Percentiles rank a stretch among this genome's conserved stretches.
Evolutionary conservation across 2,329 filamentous ascomycete species (phyloP).

Genomic region (Calonectria pteridis): DNA sequence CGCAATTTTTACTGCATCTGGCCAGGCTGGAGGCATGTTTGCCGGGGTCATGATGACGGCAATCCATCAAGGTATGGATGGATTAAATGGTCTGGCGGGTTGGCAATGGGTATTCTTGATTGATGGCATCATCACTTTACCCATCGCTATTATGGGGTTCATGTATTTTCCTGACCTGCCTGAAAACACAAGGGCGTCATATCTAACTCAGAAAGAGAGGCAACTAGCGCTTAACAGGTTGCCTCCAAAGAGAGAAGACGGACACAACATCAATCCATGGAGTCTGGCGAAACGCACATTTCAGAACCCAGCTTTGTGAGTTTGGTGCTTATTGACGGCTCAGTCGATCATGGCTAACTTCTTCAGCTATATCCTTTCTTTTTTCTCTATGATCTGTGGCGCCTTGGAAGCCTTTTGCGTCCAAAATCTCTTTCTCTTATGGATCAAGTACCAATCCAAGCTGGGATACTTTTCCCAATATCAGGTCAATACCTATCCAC

Average conservation of each 20-base stretch:
- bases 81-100: conserved; percentile 52
- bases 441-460: conserved; percentile 38
- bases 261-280: conserved; percentile 48
- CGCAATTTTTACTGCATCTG: conserved; percentile 69
- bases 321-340: neutral
- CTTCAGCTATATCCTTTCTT: conserved; percentile 52
- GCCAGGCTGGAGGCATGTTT: conserved; percentile 69
- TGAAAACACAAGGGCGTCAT: conserved; percentile 50
- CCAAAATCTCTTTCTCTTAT: conserved; percentile 43
- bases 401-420: conserved; percentile 37
- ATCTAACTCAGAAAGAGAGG: conserved; percentile 49
- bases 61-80: conserved; percentile 48
- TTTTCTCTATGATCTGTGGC: conserved; percentile 48
- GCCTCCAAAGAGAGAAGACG: conserved; percentile 48
- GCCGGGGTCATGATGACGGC: conserved; percentile 69
- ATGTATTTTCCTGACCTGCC: conserved; percentile 45
- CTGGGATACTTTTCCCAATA: conserved; percentile 31
- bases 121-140: conserved; percentile 36
- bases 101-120: conserved; percentile 61
- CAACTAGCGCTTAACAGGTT: conserved; percentile 45
- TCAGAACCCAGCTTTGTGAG: conserved; percentile 44
- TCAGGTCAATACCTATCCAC: conserved; percentile 44
- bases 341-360: neutral
- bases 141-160: conserved; percentile 37
- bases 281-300: conserved; percentile 46